Percentiles rank a stretch among this genome's conserved stretches.
Evolutionary conservation across 164 flowering plant genomes (phyloP).

Genomic region (Paratinospora sagittata): DNA sequence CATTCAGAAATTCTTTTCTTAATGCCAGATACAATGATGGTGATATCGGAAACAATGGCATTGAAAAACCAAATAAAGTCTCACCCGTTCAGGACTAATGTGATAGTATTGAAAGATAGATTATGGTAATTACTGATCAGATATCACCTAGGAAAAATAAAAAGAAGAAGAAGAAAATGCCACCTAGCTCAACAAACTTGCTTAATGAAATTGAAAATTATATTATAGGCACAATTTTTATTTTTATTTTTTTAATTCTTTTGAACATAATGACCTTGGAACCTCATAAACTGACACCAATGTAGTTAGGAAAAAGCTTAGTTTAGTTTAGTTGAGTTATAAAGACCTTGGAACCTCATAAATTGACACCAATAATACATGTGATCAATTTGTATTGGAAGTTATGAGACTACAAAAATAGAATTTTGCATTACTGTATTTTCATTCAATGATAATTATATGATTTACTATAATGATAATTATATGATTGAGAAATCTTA

Average conservation of each 20-base stretch:
- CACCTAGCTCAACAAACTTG: no score
- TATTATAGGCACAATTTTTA: no score
- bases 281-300: background rate
- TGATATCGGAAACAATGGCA: background rate
- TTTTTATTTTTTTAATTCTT: no score
- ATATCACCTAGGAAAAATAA: background rate
- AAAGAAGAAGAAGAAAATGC: no score
- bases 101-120: conserved; percentile 1
- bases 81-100: background rate
- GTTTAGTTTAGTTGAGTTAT: no score
- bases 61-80: background rate
- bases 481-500: background rate
- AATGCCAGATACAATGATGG: conserved; percentile 4
- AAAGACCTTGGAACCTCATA: no score
- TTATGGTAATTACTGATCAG: background rate
- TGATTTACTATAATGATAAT: no score
- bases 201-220: no score
- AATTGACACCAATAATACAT: background rate
- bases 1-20: background rate
- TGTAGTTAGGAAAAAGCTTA: background rate
- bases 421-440: background rate
- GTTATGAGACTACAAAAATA: background rate
- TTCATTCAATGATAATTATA: no score
- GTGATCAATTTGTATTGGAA: background rate
- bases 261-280: no score